Percentiles rank a stretch among this genome's conserved stretches.
Conservation (phyloP, 1,284 basidiomycete genomes). For the Cutaneotrichosporon arboriforme region DNA sequence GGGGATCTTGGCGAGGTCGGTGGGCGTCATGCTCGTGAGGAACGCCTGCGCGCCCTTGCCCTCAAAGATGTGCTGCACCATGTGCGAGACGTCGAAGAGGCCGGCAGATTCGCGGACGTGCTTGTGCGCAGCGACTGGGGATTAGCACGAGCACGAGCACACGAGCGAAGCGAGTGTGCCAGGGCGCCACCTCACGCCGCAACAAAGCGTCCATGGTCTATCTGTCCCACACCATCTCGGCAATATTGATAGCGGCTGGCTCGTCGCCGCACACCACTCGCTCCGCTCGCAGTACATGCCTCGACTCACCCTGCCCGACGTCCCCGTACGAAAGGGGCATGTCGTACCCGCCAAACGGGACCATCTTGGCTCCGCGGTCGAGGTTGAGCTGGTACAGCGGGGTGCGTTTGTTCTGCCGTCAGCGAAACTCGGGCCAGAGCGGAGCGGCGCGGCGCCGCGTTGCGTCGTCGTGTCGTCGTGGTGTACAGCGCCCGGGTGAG, state of each 20-base stretch:
- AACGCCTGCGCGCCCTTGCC: constrained; percentile 70
- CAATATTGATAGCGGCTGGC: too few relatives aligned
- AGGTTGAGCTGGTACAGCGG: constrained; percentile 88
- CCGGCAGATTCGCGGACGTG: constrained; percentile 80
- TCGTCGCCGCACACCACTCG: too few relatives aligned
- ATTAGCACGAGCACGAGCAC: neutral
- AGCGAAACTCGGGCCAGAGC: neutral
- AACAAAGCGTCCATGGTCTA: too few relatives aligned
- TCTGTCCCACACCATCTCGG: too few relatives aligned
- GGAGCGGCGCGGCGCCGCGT: too few relatives aligned
- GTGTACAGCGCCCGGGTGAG: too few relatives aligned
- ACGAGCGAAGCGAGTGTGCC: neutral
- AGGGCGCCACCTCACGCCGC: too few relatives aligned
- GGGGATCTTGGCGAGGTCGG: constrained; percentile 63
- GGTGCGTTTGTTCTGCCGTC: constrained; percentile 56
- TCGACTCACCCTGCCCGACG: constrained; percentile 70
- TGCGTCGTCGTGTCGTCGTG: too few relatives aligned
- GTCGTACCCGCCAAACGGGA: constrained; percentile 88
- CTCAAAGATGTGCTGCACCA: constrained; percentile 84
- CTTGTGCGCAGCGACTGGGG: constrained; percentile 78
- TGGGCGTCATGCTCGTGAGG: constrained; percentile 77
- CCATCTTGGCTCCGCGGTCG: constrained; percentile 83
- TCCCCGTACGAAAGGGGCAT: constrained; percentile 89
- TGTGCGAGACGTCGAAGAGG: constrained; percentile 96
- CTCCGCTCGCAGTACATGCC: constrained; percentile 1